phyloP scores from a whole-genome alignment of 129 eudicot genomes.

The Centaurea solstitialis region DNA sequence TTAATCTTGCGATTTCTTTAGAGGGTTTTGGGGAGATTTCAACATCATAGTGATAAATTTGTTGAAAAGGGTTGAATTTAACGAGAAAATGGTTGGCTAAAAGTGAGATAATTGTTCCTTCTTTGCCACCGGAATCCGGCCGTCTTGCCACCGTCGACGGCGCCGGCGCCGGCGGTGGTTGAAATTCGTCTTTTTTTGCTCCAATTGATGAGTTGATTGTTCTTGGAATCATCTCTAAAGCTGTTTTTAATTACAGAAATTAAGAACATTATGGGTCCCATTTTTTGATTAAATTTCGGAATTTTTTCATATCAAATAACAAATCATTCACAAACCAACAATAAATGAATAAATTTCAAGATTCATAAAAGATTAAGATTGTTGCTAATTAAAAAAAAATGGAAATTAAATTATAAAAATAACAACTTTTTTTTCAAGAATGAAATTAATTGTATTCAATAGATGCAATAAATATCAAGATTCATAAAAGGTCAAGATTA shows the following conservation, averaged over 20 bases:
- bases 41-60: conserved; percentile 77
- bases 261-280: conserved; percentile 2
- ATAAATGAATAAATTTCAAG: not conserved
- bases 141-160: conserved; percentile 67
- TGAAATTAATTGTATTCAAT: not conserved
- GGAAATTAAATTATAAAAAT: not conserved
- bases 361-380: not conserved
- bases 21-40: conserved; percentile 84
- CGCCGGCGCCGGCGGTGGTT: conserved; percentile 26
- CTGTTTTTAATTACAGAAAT: conserved; percentile 37
- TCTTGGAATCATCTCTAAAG: conserved; percentile 37
- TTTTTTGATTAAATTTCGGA: not conserved
- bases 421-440: not conserved
- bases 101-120: conserved; percentile 73
- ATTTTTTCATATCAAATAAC: not conserved
- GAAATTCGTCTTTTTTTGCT: conserved; percentile 49
- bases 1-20: conserved; percentile 66
- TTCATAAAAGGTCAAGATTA: not conserved
- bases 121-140: conserved; percentile 87
- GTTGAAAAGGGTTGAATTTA: conserved; percentile 55
- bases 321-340: not conserved
- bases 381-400: not conserved
- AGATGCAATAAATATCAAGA: not conserved
- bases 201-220: conserved; percentile 34
- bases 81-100: conserved; percentile 91